Evolutionary conservation across 75 land plant species (phyloP).

Genomic region (Cupressus sempervirens): DNA sequence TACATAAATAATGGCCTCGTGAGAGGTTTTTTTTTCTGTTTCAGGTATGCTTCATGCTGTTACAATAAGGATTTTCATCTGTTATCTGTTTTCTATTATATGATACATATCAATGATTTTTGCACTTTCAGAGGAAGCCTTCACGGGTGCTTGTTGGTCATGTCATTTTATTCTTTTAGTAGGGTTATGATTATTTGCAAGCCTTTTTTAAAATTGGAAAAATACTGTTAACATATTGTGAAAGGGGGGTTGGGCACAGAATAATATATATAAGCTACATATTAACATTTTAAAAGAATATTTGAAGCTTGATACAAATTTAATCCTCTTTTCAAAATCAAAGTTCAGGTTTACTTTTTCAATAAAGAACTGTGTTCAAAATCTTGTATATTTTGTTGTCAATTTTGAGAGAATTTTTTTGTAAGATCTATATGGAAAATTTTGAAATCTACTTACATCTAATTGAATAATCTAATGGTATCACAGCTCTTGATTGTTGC

Average conservation of each 20-base stretch:
- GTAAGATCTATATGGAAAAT: neutral
- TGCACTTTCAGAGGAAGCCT: neutral
- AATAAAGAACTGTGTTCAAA: too few relatives aligned
- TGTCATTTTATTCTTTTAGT: neutral
- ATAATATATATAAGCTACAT: too few relatives aligned
- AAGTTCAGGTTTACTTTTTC: too few relatives aligned
- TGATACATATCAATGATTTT: neutral
- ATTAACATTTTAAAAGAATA: neutral
- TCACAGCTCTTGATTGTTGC: too few relatives aligned
- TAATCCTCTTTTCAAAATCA: too few relatives aligned
- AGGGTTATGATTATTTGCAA: too few relatives aligned
- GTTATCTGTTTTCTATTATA: neutral
- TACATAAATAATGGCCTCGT: neutral
- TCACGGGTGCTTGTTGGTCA: neutral
- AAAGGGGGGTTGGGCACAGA: too few relatives aligned
- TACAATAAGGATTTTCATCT: neutral
- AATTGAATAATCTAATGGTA: neutral
- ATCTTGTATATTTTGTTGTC: too few relatives aligned
- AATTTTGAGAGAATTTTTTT: neutral
- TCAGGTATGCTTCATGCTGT: neutral
- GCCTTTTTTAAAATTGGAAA: too few relatives aligned
- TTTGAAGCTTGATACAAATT: neutral
- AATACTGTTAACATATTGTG: too few relatives aligned
- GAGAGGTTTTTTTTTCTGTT: neutral
- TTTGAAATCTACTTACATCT: neutral